phyloP scores from a whole-genome alignment of 805 yeast genomes.

The Saccharomycopsis fodiens region DNA sequence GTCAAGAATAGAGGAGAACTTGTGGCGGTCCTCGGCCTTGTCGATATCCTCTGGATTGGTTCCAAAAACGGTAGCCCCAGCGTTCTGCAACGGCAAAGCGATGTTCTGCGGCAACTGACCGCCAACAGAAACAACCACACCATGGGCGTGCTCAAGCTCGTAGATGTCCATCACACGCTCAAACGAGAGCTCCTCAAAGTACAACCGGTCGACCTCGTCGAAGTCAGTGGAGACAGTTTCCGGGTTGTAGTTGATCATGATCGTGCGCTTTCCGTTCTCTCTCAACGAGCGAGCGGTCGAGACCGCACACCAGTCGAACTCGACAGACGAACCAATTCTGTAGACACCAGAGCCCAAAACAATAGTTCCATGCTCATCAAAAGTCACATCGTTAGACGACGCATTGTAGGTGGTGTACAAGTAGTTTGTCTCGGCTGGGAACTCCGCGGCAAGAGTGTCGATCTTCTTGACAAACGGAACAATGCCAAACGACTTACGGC shows the following conservation, averaged over 20 bases:
- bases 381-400: constrained; percentile 70
- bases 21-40: constrained; percentile 97
- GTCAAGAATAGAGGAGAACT: constrained; percentile 90
- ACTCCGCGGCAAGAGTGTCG: constrained; percentile 96
- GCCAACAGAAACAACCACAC: constrained; percentile 94
- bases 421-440: constrained; percentile 96
- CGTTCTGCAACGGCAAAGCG: constrained; percentile 71
- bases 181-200: constrained; percentile 89
- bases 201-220: constrained; percentile 95
- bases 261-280: constrained; percentile 77
- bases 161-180: constrained; percentile 97
- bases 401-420: constrained; percentile 96
- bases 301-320: constrained; percentile 99
- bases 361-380: constrained; percentile 85
- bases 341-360: constrained; percentile 99
- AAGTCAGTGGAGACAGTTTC: constrained; percentile 98
- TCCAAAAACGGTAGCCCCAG: constrained; percentile 86
- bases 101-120: constrained; percentile 98
- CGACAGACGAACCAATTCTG: constrained; percentile 97
- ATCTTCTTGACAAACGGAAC: constrained; percentile 93
- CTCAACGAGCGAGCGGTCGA: constrained; percentile 92
- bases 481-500: constrained; percentile 73
- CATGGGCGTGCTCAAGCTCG: constrained; percentile 82
- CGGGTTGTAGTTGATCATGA: constrained; percentile 97
- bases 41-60: constrained; percentile 93